Evolutionary conservation across 225 moss, liverwort and hornwort species (phyloP).

Genomic region (Asterella californica): DNA sequence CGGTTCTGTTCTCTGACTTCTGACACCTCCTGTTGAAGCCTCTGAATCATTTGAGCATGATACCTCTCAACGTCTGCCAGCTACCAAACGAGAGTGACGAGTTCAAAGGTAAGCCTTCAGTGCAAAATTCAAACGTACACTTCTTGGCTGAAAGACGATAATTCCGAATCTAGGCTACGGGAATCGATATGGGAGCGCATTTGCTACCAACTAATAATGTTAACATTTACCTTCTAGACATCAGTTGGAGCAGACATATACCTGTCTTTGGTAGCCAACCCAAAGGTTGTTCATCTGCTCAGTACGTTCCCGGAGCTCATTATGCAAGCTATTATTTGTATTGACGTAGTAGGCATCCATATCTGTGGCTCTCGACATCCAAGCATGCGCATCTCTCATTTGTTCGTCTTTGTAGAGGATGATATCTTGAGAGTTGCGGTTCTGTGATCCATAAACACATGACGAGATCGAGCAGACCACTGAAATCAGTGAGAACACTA

Average conservation of each 20-base stretch:
- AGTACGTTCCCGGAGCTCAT: conserved; percentile 83
- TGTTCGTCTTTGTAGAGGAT: conserved; percentile 77
- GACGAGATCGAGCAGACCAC: neutral
- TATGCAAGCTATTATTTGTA: conserved; percentile 71
- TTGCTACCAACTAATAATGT: neutral
- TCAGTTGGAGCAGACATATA: conserved; percentile 7
- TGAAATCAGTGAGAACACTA: neutral
- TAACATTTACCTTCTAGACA: neutral
- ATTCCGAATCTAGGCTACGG: too few relatives aligned
- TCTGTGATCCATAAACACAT: conserved; percentile 37
- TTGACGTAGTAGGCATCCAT: conserved; percentile 80
- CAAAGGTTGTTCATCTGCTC: conserved; percentile 93
- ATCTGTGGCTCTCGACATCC: conserved; percentile 92
- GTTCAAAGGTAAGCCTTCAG: neutral
- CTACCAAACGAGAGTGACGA: conserved; percentile 35
- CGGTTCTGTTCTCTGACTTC: conserved; percentile 74
- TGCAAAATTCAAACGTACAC: neutral
- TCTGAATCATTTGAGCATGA: conserved; percentile 71
- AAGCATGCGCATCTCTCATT: conserved; percentile 83
- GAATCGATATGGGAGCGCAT: neutral
- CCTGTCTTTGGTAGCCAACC: conserved; percentile 92
- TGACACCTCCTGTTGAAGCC: conserved; percentile 69
- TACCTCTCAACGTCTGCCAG: conserved; percentile 85
- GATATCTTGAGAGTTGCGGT: conserved; percentile 68
- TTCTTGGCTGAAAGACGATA: neutral